Evolutionary conservation across 2,329 filamentous ascomycete species (phyloP).

Genomic region (Didymella exigua): DNA sequence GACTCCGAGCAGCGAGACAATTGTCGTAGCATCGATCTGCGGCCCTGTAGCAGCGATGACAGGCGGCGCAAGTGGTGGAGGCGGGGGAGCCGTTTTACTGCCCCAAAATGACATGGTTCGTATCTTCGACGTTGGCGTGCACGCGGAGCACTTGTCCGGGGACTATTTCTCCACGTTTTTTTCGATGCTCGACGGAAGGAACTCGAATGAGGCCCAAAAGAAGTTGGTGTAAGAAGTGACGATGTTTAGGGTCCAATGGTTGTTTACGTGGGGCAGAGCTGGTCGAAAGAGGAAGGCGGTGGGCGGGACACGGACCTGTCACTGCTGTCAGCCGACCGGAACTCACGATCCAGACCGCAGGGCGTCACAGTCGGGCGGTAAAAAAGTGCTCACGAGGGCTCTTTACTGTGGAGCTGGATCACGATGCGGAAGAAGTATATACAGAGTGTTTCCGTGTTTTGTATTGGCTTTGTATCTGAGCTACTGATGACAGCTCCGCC

Average conservation of each 20-base stretch:
- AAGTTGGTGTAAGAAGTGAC: conserved; percentile 18
- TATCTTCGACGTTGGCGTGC: conserved; percentile 3
- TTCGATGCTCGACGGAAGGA: conserved; percentile 1
- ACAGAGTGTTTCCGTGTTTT: conserved; percentile 29
- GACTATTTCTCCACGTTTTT: conserved; percentile 1
- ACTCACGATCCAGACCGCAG: conserved; percentile 38
- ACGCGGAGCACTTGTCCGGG: conserved; percentile 10
- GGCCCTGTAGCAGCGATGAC: conserved; percentile 59
- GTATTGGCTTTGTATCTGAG: conserved; percentile 7
- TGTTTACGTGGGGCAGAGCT: conserved; percentile 20
- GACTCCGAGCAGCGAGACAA: conserved; percentile 61
- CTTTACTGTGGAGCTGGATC: conserved; percentile 14
- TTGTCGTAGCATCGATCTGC: conserved; percentile 56
- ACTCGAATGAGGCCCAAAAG: conserved; percentile 8
- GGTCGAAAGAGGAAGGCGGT: conserved; percentile 34
- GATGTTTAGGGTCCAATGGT: conserved; percentile 30
- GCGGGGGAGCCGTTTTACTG: conserved; percentile 50
- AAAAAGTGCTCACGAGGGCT: conserved; percentile 25
- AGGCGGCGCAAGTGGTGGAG: conserved; percentile 63
- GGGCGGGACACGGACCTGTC: conserved; percentile 18
- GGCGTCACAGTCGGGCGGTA: conserved; percentile 26
- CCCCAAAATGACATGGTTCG: conserved; percentile 32
- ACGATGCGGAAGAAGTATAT: conserved; percentile 16
- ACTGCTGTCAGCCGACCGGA: conserved; percentile 23
- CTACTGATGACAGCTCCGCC: background rate